These are phyloP conservation scores for Yamadazyma siamensis DNA, from an alignment of 1,139 yeast species.

Conservation along the genomic window DNA sequence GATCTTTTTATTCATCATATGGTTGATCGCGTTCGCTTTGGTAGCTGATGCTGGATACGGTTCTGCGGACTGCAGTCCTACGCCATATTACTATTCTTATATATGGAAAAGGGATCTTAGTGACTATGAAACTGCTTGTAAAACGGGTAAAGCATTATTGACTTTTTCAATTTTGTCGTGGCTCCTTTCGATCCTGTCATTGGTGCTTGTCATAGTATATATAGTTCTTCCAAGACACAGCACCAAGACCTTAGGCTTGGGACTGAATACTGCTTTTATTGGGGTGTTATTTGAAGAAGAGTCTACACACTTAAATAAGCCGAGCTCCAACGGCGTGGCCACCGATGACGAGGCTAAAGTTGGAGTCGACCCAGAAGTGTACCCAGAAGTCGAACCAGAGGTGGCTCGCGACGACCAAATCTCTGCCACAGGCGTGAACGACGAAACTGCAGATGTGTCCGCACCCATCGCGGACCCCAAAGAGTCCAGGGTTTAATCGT, in stretches of 20 bases:
- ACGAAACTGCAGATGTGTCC: too few species aligned
- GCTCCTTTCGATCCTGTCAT: constrained; percentile 22
- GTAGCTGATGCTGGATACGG: constrained; percentile 24
- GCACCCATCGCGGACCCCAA: too few species aligned
- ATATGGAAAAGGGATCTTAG: too few species aligned
- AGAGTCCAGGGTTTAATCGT: too few species aligned
- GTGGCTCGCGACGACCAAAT: too few species aligned
- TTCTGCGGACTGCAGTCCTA: constrained; percentile 14
- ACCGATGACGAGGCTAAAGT: too few species aligned
- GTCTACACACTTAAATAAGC: too few species aligned
- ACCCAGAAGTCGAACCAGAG: too few species aligned
- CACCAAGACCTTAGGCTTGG: constrained; percentile 1
- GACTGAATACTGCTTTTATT: background rate
- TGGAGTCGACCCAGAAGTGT: too few species aligned
- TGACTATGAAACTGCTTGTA: constrained; percentile 15
- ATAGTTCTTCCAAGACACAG: constrained; percentile 19
- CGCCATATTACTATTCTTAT: constrained; percentile 1
- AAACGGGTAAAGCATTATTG: constrained; percentile 24
- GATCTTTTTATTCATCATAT: constrained; percentile 19
- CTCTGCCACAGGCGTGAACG: too few species aligned
- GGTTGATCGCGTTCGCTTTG: constrained; percentile 24
- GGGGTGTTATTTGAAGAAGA: constrained; percentile 5
- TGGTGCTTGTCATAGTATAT: constrained; percentile 19
- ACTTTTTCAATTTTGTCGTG: constrained; percentile 29
- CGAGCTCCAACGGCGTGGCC: background rate